A percentile compares a stretch with the other conserved stretches of the same genome.
Conservation (phyloP, 768 basidiomycete species). For the Serpula lacrymans region DNA sequence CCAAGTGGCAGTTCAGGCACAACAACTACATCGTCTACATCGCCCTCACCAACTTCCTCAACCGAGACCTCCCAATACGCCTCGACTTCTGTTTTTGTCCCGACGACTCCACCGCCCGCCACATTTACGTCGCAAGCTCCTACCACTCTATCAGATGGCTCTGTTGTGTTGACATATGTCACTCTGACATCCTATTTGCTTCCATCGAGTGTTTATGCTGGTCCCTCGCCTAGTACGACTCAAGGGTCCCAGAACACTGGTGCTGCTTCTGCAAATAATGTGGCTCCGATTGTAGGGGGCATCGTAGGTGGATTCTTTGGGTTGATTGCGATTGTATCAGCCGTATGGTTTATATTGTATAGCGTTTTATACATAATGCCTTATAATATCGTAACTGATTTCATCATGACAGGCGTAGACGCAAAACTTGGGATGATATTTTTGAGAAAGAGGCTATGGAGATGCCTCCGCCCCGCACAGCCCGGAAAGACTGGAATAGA, state of each 20-base stretch:
- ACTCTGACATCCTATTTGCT: conserved; percentile 37
- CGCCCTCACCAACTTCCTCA: conserved; percentile 8
- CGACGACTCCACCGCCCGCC: conserved; percentile 30
- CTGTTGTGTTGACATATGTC: conserved; percentile 30
- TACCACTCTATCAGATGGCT: conserved; percentile 40
- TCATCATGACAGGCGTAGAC: conserved; percentile 36
- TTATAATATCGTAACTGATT: conserved; percentile 12
- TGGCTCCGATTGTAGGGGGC: conserved; percentile 52
- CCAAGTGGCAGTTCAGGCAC: conserved; percentile 7
- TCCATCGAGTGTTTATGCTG: conserved; percentile 25
- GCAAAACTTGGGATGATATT: conserved; percentile 48
- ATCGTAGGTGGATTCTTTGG: conserved; percentile 54
- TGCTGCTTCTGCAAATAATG: conserved; percentile 20
- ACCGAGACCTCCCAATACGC: conserved; percentile 5
- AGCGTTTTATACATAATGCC: no score
- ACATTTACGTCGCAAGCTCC: conserved; percentile 27
- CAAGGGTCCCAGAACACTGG: conserved; percentile 12
- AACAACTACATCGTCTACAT: conserved; percentile 4
- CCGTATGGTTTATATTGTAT: conserved; percentile 52
- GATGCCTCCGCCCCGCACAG: conserved; percentile 14
- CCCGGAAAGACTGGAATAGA: conserved; percentile 21
- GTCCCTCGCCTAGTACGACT: conserved; percentile 14
- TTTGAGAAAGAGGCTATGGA: conserved; percentile 40
- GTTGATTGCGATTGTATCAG: conserved; percentile 39
- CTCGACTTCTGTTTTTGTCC: conserved; percentile 22